Evolutionary conservation across 768 basidiomycete species (phyloP).

Genomic region (Austroboletus eburneus): DNA sequence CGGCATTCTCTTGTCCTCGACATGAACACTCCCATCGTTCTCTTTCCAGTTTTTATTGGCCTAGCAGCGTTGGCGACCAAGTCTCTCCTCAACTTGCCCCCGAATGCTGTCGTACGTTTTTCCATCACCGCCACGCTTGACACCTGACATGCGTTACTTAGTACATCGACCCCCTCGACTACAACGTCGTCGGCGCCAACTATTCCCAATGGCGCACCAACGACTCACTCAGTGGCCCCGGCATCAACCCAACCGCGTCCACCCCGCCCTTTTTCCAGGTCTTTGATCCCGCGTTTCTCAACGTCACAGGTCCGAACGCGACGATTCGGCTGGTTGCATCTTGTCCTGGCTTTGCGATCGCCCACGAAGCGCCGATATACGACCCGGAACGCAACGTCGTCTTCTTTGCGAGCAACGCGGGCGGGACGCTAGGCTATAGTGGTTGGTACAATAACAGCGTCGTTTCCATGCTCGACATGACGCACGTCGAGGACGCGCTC

Average conservation of each 20-base stretch:
- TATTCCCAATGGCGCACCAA: slow-evolving; percentile 34
- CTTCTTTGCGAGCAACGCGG: slow-evolving; percentile 69
- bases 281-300: slow-evolving; percentile 51
- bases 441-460: slow-evolving; percentile 62
- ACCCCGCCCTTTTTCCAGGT: slow-evolving; percentile 58
- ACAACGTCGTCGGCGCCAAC: slow-evolving; percentile 48
- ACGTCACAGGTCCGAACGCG: slow-evolving; percentile 53
- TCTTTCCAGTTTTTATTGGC: too few species aligned
- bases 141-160: neutral
- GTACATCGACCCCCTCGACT: slow-evolving; percentile 21
- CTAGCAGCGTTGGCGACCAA: neutral
- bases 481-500: slow-evolving; percentile 47
- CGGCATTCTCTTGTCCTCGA: too few species aligned
- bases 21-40: too few species aligned
- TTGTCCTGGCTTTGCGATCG: slow-evolving; percentile 50
- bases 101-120: neutral
- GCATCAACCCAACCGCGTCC: slow-evolving; percentile 60
- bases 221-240: slow-evolving; percentile 31
- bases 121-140: neutral
- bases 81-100: neutral
- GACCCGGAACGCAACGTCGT: slow-evolving; percentile 64
- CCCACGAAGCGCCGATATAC: slow-evolving; percentile 77
- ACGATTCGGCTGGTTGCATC: slow-evolving; percentile 57
- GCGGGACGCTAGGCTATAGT: slow-evolving; percentile 59
- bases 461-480: slow-evolving; percentile 58